Base-by-base conservation (phyloP, 108 stramenopile genomes). In the Pinguiococcus pyrenoidosus region DNA sequence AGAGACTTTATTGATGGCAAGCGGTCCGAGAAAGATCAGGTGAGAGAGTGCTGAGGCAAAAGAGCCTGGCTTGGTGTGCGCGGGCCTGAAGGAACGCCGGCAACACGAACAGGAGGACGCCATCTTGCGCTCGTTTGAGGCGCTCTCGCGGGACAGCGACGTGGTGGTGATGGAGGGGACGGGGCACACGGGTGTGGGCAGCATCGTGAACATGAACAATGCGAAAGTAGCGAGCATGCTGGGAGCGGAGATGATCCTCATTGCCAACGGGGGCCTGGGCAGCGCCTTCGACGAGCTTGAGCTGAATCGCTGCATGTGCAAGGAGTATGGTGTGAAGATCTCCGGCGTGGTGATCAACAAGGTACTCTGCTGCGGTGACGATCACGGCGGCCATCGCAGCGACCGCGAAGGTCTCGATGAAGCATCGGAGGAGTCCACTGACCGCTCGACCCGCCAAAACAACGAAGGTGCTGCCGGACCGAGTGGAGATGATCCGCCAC, bases 141-240 rank as follows among this genome's bases (percentile, higher is more conserved):
- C 25, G 25, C 32, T 54, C n/a, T 20, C 33, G 42, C 29, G n/a
- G 7, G 41, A 34, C 42, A 44, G 32, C 33, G 53, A 54, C 32
- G 41, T 54, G 22, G 53, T 85, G 14, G 61, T 95, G 25, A 54
- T 77, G 22, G 93, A 95, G 54, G 93, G 93, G n/a, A 95, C 93
- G 5, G 93, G 93, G 5, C 89, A 95, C 64, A 83, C 80, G 35
- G 93, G 85, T 18, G 93, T 95, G n/a, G 93, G 93, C 24, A 79
- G 78, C 51, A 82, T 92, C 56, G 87, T 95, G 4, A 78, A 75
- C 53, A 68, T 80, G 37, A 87, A 79, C 71, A 95, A 95, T 62
- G 93, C 93, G 17, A 69, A 88, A 51, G 87, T 92, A 14, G 92
- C 92, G 0, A 65, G 66, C 52, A 46, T 79, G 36, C 35, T 90